Base-by-base conservation (phyloP, 208 protist species). In the Leishmania turanica region DNA sequence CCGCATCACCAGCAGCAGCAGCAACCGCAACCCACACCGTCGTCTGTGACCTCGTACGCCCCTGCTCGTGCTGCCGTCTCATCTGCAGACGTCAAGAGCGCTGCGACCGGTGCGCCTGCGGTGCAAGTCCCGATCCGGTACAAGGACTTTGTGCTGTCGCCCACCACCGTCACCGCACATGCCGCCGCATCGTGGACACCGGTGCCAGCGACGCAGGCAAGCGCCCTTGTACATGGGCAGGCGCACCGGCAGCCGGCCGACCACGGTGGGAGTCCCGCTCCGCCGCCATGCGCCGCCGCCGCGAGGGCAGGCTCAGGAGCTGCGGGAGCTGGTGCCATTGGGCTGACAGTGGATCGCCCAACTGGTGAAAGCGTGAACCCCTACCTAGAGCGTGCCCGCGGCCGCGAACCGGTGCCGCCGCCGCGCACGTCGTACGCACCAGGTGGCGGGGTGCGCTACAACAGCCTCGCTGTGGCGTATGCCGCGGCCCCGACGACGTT, bases 351-450 rank as follows among this genome's bases (percentile, higher is more conserved):
- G 9, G 19, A 51, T 21, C 73, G n/a, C 2, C 51, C n/a, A 31
- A 42, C 8, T 13, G 9, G 37, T 75, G 51, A 40, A 34, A 77
- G 68, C 68, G 58, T 78, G 34, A 83, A 80, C 66, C 77, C 78
- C 31, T 80, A 87, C 53, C 47, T 79, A 8, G 77, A 77, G 24
- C 24, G 72, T 37, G 17, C 64, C 58, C 9, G 71, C 79, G 60
- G 75, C 76, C 66, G 77, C 42, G 77, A 73, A 19, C 77, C 80
- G 49, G 74, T 45, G 64, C 77, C 62, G 64, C 73, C 64, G 72
- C 62, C 85, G 3, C 78, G 81, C n/a, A 80, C 77, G 17, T 83
- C 78, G 37, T 84, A 85, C 78, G 85, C 81, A 1, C 85, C 85
- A 24, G 74, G 81, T 21, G 78, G 82, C 9, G 82, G 82, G 2